Evolutionary conservation across 371 early-diverging fungal species (phyloP).

Genomic region (Quaeritorhiza haematococci): DNA sequence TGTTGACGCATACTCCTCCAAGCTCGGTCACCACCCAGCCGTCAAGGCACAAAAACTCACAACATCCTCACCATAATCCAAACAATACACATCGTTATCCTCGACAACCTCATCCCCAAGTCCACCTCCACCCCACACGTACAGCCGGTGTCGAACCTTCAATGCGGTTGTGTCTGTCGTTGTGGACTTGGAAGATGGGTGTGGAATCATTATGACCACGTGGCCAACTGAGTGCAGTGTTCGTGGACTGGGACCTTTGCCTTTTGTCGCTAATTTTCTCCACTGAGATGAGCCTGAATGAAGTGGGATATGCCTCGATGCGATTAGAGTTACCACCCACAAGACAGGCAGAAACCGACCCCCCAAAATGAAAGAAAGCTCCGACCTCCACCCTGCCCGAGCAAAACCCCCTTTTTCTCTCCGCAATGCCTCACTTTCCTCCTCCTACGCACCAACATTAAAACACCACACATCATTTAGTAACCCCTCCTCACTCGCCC

Average conservation of each 20-base stretch:
- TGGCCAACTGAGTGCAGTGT: constrained; percentile 11
- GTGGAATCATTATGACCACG: too few species aligned
- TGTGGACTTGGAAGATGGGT: too few species aligned
- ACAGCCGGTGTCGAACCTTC: constrained; percentile 2
- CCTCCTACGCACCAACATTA: constrained; percentile 2
- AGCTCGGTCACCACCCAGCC: too few species aligned
- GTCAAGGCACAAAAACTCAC: too few species aligned
- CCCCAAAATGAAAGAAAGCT: too few species aligned
- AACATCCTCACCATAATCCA: constrained; percentile 12
- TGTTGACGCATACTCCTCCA: too few species aligned
- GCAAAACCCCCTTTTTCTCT: background rate
- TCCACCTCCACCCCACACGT: constrained; percentile 19
- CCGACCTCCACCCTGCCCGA: too few species aligned
- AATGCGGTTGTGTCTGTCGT: background rate
- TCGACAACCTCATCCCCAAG: constrained; percentile 3
- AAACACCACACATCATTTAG: constrained; percentile 26
- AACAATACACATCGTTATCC: constrained; percentile 14
- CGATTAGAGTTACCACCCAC: too few species aligned
- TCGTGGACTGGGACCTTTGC: constrained; percentile 9
- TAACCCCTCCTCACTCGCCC: constrained; percentile 18
- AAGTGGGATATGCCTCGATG: too few species aligned
- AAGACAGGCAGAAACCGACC: too few species aligned
- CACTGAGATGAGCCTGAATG: constrained; percentile 10
- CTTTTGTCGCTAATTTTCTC: constrained; percentile 6
- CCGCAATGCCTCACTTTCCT: background rate